Base-by-base conservation (phyloP, 2,329 filamentous ascomycete species). In the Paraphaeosphaeria sporulosa region DNA sequence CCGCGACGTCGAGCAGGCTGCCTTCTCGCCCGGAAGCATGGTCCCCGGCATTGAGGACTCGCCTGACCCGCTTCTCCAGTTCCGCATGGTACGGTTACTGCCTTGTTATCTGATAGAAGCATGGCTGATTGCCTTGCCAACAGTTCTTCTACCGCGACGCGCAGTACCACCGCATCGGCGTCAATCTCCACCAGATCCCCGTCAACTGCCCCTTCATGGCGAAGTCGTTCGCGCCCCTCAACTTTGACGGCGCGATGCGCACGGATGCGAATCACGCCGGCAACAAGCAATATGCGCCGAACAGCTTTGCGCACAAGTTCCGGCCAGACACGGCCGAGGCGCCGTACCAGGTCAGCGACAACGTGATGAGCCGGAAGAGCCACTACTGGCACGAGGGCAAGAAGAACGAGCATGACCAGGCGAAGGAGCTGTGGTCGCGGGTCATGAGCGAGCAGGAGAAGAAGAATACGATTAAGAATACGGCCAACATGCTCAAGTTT, bases 1-100 rank as follows among this genome's bases (percentile, higher is more conserved):
- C 69, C 82, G 85, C 49, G 89, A 92, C 70, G 85, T 90, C 49
- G 89, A 91, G 73, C 88, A 91, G 76, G 84, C 86, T 0, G 86
- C 87, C 0, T 91, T 91, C 69, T 87, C 86, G 0, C 89, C 89
- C 0, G 85, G 85, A 0, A 87, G 85, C 61, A 79, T 91, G 72
- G 86, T 90, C 0, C 88, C 87, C 0, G 89, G 89, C 1, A 81
- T 89, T 49, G 87, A 84, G 55, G 84, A 87, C 0, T 86, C 85
- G 0, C 85, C 86, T 7, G 89, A 91, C 68, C 85, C 87, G 13
- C 60, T 89, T 60, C 81, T 89, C 5, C 86, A 89, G 71, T 83
- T 84, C 38, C 84, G 87, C 42, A 80, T 89, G 59, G 25, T 27
- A 27, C 6, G 25, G 6, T 6, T 27, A 27, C 25, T 6, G 3